Evolutionary conservation across 805 yeast genomes (phyloP).

Genomic region (Metschnikowia shivogae): DNA sequence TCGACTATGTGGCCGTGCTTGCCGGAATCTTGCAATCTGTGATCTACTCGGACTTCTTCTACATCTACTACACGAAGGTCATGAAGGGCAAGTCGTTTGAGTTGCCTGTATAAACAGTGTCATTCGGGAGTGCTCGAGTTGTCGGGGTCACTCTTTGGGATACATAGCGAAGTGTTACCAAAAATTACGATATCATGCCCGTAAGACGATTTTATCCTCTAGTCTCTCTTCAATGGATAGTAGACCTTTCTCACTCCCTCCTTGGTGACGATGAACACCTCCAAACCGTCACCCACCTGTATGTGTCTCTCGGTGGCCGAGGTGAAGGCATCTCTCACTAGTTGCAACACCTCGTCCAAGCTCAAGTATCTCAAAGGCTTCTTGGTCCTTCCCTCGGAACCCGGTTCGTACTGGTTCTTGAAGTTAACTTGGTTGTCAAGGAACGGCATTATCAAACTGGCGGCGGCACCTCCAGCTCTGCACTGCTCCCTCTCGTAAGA

Average conservation of each 20-base stretch:
- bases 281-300: slow-evolving; percentile 96
- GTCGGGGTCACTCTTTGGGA: neutral
- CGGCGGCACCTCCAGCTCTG: slow-evolving; percentile 98
- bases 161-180: neutral
- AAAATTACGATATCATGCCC: neutral
- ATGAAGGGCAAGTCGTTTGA: slow-evolving; percentile 74
- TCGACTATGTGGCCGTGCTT: slow-evolving; percentile 66
- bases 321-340: slow-evolving; percentile 90
- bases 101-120: slow-evolving; percentile 49
- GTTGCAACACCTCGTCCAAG: slow-evolving; percentile 78
- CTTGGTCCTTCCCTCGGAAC: slow-evolving; percentile 61
- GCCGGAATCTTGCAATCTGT: slow-evolving; percentile 86
- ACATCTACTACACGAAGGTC: slow-evolving; percentile 76
- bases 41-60: slow-evolving; percentile 92
- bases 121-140: neutral
- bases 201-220: slow-evolving; percentile 7
- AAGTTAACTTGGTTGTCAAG: slow-evolving; percentile 95
- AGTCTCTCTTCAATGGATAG: slow-evolving; percentile 86
- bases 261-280: slow-evolving; percentile 84
- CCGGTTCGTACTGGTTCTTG: slow-evolving; percentile 88
- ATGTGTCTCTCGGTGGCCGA: slow-evolving; percentile 98
- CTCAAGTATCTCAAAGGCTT: slow-evolving; percentile 59
- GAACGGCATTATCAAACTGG: slow-evolving; percentile 93
- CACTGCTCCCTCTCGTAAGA: slow-evolving; percentile 96
- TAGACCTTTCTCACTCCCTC: slow-evolving; percentile 86